Base-by-base conservation (phyloP, 371 early-diverging fungal species). In the Chytridiales sp. region DNA sequence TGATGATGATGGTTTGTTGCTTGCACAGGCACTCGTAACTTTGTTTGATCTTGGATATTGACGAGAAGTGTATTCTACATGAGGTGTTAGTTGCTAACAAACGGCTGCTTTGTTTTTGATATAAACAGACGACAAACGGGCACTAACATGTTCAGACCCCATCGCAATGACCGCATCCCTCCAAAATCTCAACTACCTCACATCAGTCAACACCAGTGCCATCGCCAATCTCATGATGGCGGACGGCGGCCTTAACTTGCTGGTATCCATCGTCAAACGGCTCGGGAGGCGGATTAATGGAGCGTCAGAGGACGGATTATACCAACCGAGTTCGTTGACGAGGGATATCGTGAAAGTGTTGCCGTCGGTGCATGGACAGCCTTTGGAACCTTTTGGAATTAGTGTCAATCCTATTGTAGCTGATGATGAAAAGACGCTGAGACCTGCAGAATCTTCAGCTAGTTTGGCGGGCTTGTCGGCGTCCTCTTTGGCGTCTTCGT, bases 51-150 rank as follows among this genome's bases (percentile, higher is more conserved):
- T n/a, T n/a, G n/a, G n/a, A n/a, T n/a, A n/a, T n/a, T n/a, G n/a
- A n/a, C n/a, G n/a, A n/a, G n/a, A n/a, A n/a, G n/a, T n/a, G n/a
- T n/a, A n/a, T n/a, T n/a, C n/a, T n/a, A n/a, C n/a, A n/a, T n/a
- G n/a, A n/a, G n/a, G n/a, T n/a, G n/a, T n/a, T n/a, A n/a, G n/a
- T n/a, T n/a, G n/a, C n/a, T n/a, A n/a, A n/a, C n/a, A n/a, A n/a
- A n/a, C n/a, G n/a, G n/a, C n/a, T n/a, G n/a, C n/a, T n/a, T n/a
- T n/a, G n/a, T n/a, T n/a, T n/a, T 93, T n/a, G n/a, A n/a, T n/a
- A n/a, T n/a, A n/a, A n/a, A n/a, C n/a, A n/a, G n/a, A 93, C 74
- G 95, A 95, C 77, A 82, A 93, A 64, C 82, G 93, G 55, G 93
- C 94, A 15, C 75, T 95, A 24, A 91, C 92, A 69, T 90, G 91